Evolutionary conservation across 2,329 filamentous ascomycete genomes (phyloP), one percentile per base, ranked within the genome.

Genomic region (Aspergillus sp.): DNA sequence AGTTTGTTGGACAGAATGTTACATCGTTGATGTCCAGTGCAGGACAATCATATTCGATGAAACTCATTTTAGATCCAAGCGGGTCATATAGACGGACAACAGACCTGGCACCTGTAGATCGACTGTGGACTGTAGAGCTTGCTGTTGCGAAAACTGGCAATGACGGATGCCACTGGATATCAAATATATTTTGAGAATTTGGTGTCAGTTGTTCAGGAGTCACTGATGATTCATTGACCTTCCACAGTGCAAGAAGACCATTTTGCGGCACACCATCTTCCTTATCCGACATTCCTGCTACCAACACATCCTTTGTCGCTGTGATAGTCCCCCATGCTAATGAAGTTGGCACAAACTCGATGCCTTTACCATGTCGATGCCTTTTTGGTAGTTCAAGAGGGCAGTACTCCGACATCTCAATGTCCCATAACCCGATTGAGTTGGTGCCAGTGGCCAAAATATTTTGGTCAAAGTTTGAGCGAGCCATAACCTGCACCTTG

Each of bases 1-100:
- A 44, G 37, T 68, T 56, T 34, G 54, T 45, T 1, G 68, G 69
- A 45, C 72, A 77, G 51, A 75, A 77, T 0, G 75, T 65, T 1
- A 83, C 66, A 45, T 82, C 78, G 44, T 83, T 83, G 51, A 83
- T 81, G 57, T 84, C 81, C 6, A 73, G 54, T 0, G 80, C 79
- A 26, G 73, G 73, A 51, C 79, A 83, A 39, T 81, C 73, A 32
- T 78, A 69, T 44, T 76, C 73, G 26, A 75, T 54, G 0, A 61
- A 62, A 27, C 56, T 60, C 33, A 59, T 65, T 43, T 57, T 62
- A n/a, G 50, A 51, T 26, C 50, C 54, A 5, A 65, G 55, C 1
- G 70, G 61, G 8, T 76, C 71, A 50, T 77, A 82, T 3, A 80
- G 61, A 4, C 77, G 73, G 3, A 83, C 67, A 1, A 76, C 61